Percentiles rank a stretch among this genome's conserved stretches.
Conservation (phyloP, 2,329 filamentous ascomycete species). For the Epichloe hybrida region DNA sequence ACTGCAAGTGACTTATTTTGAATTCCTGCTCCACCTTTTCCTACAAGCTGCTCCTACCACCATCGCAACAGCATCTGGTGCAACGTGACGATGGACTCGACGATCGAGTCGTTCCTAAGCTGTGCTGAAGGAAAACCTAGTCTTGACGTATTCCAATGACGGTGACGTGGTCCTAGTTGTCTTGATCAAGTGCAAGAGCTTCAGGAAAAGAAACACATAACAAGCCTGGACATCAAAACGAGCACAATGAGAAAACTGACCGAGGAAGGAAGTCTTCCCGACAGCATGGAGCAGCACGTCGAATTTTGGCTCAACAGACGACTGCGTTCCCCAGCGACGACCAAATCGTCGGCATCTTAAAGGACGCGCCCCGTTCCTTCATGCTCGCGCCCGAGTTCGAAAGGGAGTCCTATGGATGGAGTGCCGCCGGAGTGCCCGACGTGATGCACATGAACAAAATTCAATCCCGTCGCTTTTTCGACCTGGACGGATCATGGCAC, state of each 20-base stretch:
- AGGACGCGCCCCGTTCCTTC: conserved; percentile 30
- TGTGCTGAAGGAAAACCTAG: too few species aligned
- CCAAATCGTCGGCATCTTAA: conserved; percentile 33
- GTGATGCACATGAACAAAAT: conserved; percentile 18
- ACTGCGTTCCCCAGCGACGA: conserved; percentile 21
- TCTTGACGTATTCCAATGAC: too few species aligned
- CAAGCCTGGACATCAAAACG: not conserved
- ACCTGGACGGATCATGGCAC: too few species aligned
- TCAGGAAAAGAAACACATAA: too few species aligned
- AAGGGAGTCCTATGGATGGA: conserved; percentile 15
- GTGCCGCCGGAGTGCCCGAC: conserved; percentile 14
- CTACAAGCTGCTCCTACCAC: too few species aligned
- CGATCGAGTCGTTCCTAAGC: too few species aligned
- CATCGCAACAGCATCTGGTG: too few species aligned
- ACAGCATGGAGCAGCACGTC: conserved; percentile 26
- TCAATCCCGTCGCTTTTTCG: conserved; percentile 23
- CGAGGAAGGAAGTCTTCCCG: not conserved
- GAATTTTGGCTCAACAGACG: conserved; percentile 29
- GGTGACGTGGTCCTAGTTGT: too few species aligned
- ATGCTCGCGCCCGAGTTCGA: conserved; percentile 29
- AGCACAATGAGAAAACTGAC: not conserved
- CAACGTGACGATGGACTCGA: too few species aligned
- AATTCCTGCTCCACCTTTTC: too few species aligned
- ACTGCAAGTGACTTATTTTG: too few species aligned
- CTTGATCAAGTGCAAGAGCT: too few species aligned